Evolutionary conservation across 2,329 filamentous ascomycete genomes (phyloP), one percentile per base, ranked within the genome.

Genomic region (Alternaria novae-zelandiae): DNA sequence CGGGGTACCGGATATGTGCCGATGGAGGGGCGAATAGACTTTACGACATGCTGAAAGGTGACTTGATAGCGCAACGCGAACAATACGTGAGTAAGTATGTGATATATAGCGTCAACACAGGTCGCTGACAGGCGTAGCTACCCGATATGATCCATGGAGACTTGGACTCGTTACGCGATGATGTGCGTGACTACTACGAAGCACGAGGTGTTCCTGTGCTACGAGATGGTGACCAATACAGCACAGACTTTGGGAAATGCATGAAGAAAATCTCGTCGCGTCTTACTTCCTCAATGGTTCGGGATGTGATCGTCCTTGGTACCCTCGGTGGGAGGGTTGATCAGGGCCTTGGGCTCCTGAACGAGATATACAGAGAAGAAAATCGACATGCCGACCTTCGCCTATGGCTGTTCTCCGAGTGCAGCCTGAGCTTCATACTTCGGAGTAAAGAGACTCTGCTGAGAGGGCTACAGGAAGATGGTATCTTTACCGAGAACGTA

Each of bases 1-100:
- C 91, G 56, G 83, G 82, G 21, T 86, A 90, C 65, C 87, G 87
- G 23, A 85, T 98, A 57, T 97, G 94, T 62, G 96, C 94, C 26
- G 96, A 99, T 82, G 96, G 94, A 59, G 96, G 94, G 23, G 94
- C 94, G 49, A 97, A 98, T 75, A 86, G 88, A 41, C 85, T 97
- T 20, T 85, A 86, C 68, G 80, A 88, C 68, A 82, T 84, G 67
- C 80, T 85, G 67, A 61, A 72, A 25, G 75, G 71, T 17, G 66
- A 66, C 8, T 57, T 72, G 32, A 65, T 66, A 59, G 41, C 59
- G 13, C 67, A 67, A 28, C 70, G 76, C 61, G 61, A 57, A 10
- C 57, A 72, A 25, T 81, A 74, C 68, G 79, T 81, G 67, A 67
- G 78, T 49, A 36, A 11, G 7, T 62, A n/a, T 17, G 50, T 57